Evolutionary conservation across 371 early-diverging fungal species (phyloP), one percentile per base, ranked within the genome.

Genomic region (Gilbertella persicaria): DNA sequence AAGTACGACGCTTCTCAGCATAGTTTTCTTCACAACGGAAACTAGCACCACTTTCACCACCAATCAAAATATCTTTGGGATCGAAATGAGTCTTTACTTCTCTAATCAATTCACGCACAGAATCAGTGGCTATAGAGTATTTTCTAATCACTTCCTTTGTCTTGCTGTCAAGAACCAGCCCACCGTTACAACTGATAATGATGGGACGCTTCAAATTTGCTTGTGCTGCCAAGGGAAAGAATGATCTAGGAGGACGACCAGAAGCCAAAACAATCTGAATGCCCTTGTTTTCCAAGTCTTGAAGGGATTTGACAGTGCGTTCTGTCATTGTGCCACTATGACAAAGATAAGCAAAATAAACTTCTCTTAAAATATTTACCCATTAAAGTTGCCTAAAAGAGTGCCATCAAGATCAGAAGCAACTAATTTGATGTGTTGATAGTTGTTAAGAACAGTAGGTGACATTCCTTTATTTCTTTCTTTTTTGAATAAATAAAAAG

Each of bases 371-470:
- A 38, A 16, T 37, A 45, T 45, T 62, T 58, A 69, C 69, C 55
- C 58, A 40, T 64, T 63, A 28, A 56, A 69, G 9, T 40, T 29
- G 41, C 62, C 65, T 14, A 60, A 51, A 19, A 73, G 45, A 24
- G 73, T 73, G 17, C 73, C 73, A 48, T 73, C 73, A 24, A 73
- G 46, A 29, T 73, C 73, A 26, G 73, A 73, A 25, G 73, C 67
- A n/a, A 73, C 62, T 33, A 73, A 33, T 1, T 56, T 58, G 19
- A 73, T 58, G 25, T 58, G 51, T 17, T 45, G 21, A 36, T 59
- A 58, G 19, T 23, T 58, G 8, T 45, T 51, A 9, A 23, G 20
- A 7, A 30, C 45, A 14, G 39, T 39, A 38, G 51, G 50, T 14
- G 58, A 0, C 58, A 58, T 58, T 36, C 16, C 41, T 35, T 13